Conservation (phyloP, 1,284 basidiomycete species). For the Sanghuangporus weigelae region DNA sequence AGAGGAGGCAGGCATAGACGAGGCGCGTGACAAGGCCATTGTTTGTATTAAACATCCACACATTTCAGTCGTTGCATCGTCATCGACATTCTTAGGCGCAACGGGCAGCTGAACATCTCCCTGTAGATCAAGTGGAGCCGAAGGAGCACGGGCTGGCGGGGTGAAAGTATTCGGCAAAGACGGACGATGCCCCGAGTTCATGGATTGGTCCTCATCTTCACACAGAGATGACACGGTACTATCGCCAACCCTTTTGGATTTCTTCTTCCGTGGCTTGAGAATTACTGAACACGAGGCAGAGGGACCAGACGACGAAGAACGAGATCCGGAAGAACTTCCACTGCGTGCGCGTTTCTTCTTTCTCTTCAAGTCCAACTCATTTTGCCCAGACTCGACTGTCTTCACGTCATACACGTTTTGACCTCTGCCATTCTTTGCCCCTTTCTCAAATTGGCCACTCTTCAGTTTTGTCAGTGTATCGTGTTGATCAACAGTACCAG, state of each 20-base stretch:
- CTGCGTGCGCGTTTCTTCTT: constrained; percentile 10
- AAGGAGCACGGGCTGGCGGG: neutral
- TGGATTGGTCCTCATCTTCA: neutral
- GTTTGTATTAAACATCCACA: constrained; percentile 66
- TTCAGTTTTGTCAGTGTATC: neutral
- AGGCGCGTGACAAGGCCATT: constrained; percentile 67
- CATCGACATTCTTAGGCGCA: neutral
- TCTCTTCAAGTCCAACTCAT: neutral
- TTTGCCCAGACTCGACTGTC: neutral
- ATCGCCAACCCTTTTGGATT: neutral
- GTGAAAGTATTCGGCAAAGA: neutral
- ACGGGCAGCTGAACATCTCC: neutral
- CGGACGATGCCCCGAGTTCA: neutral
- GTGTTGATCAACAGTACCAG: neutral
- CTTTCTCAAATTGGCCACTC: neutral
- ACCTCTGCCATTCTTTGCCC: neutral
- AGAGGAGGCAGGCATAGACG: constrained; percentile 52
- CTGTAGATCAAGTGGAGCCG: neutral
- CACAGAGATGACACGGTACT: neutral
- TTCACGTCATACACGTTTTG: neutral
- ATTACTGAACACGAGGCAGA: neutral
- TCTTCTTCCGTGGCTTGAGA: constrained; percentile 12
- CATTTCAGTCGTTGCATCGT: constrained; percentile 31
- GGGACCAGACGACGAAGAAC: neutral
- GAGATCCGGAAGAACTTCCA: neutral